Evolutionary conservation across 768 basidiomycete genomes (phyloP).

Genomic region (Suillus discolor): DNA sequence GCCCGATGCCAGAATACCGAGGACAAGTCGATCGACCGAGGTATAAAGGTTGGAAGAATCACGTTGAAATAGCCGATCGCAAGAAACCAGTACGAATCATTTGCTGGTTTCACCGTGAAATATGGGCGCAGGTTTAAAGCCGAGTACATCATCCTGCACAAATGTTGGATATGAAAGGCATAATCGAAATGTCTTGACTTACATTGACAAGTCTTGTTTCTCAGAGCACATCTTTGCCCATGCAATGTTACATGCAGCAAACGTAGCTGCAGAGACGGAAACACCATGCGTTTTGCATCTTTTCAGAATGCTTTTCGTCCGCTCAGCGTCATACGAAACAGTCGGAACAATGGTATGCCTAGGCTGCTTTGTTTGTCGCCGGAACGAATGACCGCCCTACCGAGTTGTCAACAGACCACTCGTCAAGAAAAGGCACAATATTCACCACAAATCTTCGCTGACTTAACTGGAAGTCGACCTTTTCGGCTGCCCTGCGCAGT

Average conservation of each 20-base stretch:
- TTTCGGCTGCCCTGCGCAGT: constrained; percentile 48
- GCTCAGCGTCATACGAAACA: constrained; percentile 52
- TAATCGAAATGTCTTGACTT: constrained; percentile 21
- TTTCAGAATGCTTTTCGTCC: constrained; percentile 64
- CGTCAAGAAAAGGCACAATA: constrained; percentile 11
- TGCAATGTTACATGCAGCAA: constrained; percentile 75
- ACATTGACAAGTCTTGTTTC: constrained; percentile 55
- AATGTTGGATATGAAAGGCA: background rate
- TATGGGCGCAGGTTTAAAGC: constrained; percentile 78
- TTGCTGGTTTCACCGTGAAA: constrained; percentile 43
- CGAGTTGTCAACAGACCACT: background rate
- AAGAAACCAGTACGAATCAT: constrained; percentile 79
- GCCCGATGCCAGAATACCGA: constrained; percentile 77
- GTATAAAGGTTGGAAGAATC: constrained; percentile 73
- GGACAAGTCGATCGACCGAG: constrained; percentile 40
- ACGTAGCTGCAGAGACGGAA: constrained; percentile 74
- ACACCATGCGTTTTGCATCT: constrained; percentile 73
- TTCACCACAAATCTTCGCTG: constrained; percentile 61
- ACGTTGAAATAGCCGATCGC: constrained; percentile 85
- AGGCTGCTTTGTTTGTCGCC: constrained; percentile 42
- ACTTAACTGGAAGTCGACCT: constrained; percentile 56
- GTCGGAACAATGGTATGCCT: constrained; percentile 74
- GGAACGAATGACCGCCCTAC: constrained; percentile 78
- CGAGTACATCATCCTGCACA: constrained; percentile 76
- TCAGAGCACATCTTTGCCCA: constrained; percentile 58